These are phyloP conservation scores for Carallia pectinifolia DNA, from an alignment of 345 rosid species.

Conservation along the genomic window DNA sequence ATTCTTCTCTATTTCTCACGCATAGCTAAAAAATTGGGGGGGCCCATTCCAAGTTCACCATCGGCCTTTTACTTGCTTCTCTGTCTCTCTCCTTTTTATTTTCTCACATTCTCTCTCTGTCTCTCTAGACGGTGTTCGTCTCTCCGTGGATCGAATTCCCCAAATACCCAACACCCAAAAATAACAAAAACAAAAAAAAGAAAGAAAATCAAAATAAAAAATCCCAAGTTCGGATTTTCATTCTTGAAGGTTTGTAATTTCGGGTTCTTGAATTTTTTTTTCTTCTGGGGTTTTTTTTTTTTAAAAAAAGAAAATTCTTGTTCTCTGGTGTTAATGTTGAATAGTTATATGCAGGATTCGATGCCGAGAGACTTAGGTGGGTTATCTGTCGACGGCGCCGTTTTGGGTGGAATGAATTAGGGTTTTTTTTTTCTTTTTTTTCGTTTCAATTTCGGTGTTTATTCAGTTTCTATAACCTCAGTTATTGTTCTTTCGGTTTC, in stretches of 20 bases:
- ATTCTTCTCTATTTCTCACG: not conserved
- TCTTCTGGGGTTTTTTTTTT: not conserved
- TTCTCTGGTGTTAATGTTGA: not conserved
- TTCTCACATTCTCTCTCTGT: conserved; percentile 1
- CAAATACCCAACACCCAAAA: conserved; percentile 8
- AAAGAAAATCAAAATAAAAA: not conserved
- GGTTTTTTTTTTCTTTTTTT: not conserved
- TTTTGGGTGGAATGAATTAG: conserved; percentile 1
- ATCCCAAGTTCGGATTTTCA: not conserved
- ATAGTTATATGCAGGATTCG: conserved; percentile 7
- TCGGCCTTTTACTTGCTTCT: not conserved
- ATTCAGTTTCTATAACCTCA: not conserved
- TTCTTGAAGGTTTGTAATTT: not conserved
- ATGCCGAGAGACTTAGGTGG: conserved; percentile 11
- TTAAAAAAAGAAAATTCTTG: not conserved
- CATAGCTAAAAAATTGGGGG: not conserved
- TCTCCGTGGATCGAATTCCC: conserved; percentile 21
- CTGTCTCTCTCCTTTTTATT: conserved; percentile 2
- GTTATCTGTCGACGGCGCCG: conserved; percentile 14
- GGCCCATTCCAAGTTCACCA: conserved; percentile 7
- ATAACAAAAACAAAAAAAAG: not conserved
- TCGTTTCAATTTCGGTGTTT: not conserved
- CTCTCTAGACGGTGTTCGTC: not conserved
- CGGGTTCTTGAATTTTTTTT: not conserved
- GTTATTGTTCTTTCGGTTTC: not conserved